A percentile compares a stretch with the other conserved stretches of the same genome.
phyloP scores from a whole-genome alignment of 2,329 filamentous ascomycete species.

The Phyllosticta capitalensis region DNA sequence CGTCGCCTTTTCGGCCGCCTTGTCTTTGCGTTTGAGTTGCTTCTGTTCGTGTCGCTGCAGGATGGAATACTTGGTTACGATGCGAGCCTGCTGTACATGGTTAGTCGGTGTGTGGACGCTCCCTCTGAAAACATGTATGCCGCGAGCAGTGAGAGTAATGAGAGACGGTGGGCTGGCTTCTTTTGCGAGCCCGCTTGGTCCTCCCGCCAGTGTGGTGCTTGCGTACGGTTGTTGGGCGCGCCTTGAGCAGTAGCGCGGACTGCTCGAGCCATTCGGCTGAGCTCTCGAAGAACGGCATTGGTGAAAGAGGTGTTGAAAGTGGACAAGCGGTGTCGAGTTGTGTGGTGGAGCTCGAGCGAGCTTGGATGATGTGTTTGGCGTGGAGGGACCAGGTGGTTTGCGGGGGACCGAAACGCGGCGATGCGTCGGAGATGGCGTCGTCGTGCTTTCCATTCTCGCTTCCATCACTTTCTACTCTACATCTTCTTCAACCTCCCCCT shows the following conservation, averaged over 20 bases:
- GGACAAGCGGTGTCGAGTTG: conserved; percentile 11
- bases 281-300: conserved; percentile 71
- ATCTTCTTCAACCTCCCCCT: not conserved
- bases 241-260: conserved; percentile 74
- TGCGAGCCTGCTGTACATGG: conserved; percentile 55
- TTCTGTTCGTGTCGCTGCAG: conserved; percentile 32
- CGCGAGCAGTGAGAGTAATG: too few relatives aligned
- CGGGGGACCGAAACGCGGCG: not conserved
- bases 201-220: not conserved
- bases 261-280: conserved; percentile 88
- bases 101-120: not conserved
- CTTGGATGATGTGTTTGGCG: not conserved
- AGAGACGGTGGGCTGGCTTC: too few relatives aligned
- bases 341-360: not conserved
- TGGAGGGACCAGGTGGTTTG: not conserved
- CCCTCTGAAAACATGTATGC: not conserved
- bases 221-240: conserved; percentile 72
- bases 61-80: conserved; percentile 88
- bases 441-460: not conserved
- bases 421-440: not conserved
- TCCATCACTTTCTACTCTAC: not conserved
- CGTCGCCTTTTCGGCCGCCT: conserved; percentile 5
- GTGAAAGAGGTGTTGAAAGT: conserved; percentile 10
- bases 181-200: too few relatives aligned
- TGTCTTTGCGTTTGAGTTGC: conserved; percentile 17